Percentiles rank a stretch among this genome's conserved stretches.
Conservation (phyloP, 768 basidiomycete species). For the Rhizopogon sp. region DNA sequence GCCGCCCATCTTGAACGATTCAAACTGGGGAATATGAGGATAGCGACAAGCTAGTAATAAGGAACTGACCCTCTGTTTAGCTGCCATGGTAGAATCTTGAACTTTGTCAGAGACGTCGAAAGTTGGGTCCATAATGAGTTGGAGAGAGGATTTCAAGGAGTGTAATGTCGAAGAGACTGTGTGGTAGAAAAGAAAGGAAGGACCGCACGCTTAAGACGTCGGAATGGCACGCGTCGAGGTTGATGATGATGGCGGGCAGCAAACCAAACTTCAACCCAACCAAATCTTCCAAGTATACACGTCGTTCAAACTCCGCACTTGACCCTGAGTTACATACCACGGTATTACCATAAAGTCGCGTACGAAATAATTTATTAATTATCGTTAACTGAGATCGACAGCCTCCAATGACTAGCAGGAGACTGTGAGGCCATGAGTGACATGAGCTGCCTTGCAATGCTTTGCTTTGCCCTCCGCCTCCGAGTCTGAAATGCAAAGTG, state of each 20-base stretch:
- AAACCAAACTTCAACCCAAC: conserved; percentile 12
- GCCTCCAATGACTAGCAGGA: neutral
- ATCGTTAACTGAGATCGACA: no score
- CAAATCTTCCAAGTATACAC: conserved; percentile 7
- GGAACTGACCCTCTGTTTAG: conserved; percentile 37
- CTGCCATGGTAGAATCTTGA: conserved; percentile 29
- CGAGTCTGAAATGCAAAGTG: neutral
- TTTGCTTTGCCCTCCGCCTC: neutral
- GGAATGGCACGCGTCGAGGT: conserved; percentile 12
- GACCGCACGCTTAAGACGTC: conserved; percentile 22
- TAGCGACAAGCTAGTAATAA: neutral
- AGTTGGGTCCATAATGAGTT: conserved; percentile 35
- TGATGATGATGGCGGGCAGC: conserved; percentile 22
- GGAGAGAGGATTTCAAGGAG: conserved; percentile 25
- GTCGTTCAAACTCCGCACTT: conserved; percentile 22
- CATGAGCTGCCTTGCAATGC: no score
- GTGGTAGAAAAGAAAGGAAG: conserved; percentile 30
- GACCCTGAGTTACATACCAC: no score
- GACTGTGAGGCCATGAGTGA: neutral
- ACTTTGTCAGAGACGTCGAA: conserved; percentile 19
- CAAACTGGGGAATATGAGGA: conserved; percentile 43
- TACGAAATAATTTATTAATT: no score
- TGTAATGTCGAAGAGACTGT: conserved; percentile 30
- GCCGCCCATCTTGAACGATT: conserved; percentile 66
- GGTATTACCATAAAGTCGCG: no score